Base-by-base conservation (phyloP, 2,329 filamentous ascomycete genomes). In the Epicoccum sorghinum region DNA sequence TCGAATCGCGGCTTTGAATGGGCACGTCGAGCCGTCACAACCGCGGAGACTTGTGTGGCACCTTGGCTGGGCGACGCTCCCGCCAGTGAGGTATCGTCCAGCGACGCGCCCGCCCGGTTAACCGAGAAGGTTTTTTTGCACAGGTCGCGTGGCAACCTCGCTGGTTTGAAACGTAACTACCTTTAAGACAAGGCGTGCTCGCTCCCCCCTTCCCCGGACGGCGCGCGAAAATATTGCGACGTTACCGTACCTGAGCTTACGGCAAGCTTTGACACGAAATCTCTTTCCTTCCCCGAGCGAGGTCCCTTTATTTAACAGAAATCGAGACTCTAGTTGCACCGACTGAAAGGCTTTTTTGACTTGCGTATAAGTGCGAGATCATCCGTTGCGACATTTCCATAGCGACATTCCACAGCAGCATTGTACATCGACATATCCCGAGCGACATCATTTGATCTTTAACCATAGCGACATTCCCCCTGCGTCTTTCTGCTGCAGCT, bases 281-380 rank as follows among this genome's bases (percentile, higher is more conserved):
- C 43, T 55, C 56, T 62, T 61, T 46, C 33, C 54, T 29, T 3
- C 56, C 38, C 55, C 18, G 23, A 47, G 7, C 18, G 18, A 18
- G 18, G 18, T 18, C 18, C 40, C 43, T 33, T 39, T 46, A 46
- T 30, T 49, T 51, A 44, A 47, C 47, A 35, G 47, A 44, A 56
- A 51, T 51, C 47, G 47, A 56, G 39, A 35, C 37, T 39, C 47
- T 47, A 51, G 42, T 47, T 51, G 3, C 52, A 51, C 52, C 52
- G 38, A 56, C 47, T 41, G 51, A 50, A 44, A 18, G 42, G 50
- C 27, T 9, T 53, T 55, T 44, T 50, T 60, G 58, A 57, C 39
- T 59, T 58, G 48, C 56, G 56, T 64, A 64, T 59, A 65, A 59
- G 46, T 64, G 62, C 62, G 54, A 61, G 55, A 59, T 55, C 59